These are phyloP conservation scores for Clohesyomyces aquaticus DNA, from an alignment of 495 filamentous ascomycete genomes.

Conservation along the genomic window DNA sequence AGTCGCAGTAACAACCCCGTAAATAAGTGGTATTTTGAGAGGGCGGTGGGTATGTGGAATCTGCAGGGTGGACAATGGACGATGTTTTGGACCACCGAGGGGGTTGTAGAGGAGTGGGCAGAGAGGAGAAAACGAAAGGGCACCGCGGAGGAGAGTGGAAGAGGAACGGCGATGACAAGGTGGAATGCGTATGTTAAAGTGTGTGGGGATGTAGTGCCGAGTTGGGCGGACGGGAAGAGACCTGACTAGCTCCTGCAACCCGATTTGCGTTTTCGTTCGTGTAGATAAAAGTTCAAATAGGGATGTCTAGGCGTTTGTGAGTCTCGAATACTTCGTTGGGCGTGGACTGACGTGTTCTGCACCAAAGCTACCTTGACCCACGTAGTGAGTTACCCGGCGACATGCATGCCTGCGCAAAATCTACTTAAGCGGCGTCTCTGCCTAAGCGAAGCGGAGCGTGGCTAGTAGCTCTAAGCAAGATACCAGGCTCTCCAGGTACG, in stretches of 20 bases:
- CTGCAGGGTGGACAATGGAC: constrained; percentile 80
- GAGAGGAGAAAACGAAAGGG: background rate
- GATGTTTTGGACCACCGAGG: constrained; percentile 95
- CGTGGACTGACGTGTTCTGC: too few species aligned
- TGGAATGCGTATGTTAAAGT: constrained; percentile 83
- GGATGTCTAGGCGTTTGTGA: too few species aligned
- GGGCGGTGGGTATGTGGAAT: constrained; percentile 80
- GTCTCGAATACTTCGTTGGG: too few species aligned
- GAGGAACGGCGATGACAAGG: constrained; percentile 49
- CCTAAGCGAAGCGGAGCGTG: too few species aligned
- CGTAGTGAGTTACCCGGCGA: too few species aligned
- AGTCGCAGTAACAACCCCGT: constrained; percentile 51
- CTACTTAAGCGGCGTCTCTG: too few species aligned
- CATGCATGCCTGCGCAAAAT: too few species aligned
- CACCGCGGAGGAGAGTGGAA: constrained; percentile 49
- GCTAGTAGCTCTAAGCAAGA: too few species aligned
- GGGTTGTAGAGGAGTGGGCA: constrained; percentile 45
- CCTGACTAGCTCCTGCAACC: too few species aligned
- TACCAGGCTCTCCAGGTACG: too few species aligned
- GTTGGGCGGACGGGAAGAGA: constrained; percentile 75
- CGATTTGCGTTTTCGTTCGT: too few species aligned
- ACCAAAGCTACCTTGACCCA: too few species aligned
- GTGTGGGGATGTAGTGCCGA: constrained; percentile 76
- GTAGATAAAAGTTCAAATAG: background rate
- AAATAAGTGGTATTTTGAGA: constrained; percentile 75